Evolutionary conservation across 1,139 yeast species (phyloP).

Genomic region (Kluyveromyces sp.): DNA sequence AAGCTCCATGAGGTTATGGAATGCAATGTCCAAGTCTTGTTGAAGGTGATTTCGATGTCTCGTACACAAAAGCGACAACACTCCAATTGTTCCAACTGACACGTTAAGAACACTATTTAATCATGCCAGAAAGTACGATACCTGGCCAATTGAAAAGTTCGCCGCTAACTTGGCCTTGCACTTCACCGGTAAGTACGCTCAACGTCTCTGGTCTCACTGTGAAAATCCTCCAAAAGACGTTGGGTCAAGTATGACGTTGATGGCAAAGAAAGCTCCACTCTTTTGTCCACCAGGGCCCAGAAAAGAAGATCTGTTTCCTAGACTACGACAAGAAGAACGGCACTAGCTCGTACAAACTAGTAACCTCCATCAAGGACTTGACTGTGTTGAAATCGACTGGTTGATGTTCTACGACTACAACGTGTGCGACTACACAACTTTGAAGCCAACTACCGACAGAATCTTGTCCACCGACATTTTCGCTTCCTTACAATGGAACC

Average conservation of each 20-base stretch:
- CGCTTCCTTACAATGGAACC: conserved; percentile 63
- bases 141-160: conserved; percentile 85
- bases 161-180: conserved; percentile 81
- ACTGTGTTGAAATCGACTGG: conserved; percentile 92
- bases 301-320: conserved; percentile 56
- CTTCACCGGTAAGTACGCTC: conserved; percentile 65
- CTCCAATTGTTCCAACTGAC: conserved; percentile 88
- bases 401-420: conserved; percentile 81
- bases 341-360: conserved; percentile 44
- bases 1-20: conserved; percentile 72
- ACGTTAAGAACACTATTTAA: conserved; percentile 79
- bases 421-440: conserved; percentile 80
- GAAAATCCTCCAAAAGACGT: conserved; percentile 59
- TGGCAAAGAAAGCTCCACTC: conserved; percentile 76
- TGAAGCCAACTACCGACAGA: conserved; percentile 74
- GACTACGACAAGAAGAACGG: conserved; percentile 39
- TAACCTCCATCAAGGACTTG: conserved; percentile 73
- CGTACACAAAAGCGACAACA: conserved; percentile 86
- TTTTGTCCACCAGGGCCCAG: conserved; percentile 77
- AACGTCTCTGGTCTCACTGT: conserved; percentile 69
- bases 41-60: conserved; percentile 69
- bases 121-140: conserved; percentile 77
- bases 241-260: conserved; percentile 74
- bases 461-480: conserved; percentile 82
- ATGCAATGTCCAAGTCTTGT: conserved; percentile 67